These are phyloP conservation scores for Prosopis cineraria DNA, from an alignment of 306 rosid species.

Conservation along the genomic window DNA sequence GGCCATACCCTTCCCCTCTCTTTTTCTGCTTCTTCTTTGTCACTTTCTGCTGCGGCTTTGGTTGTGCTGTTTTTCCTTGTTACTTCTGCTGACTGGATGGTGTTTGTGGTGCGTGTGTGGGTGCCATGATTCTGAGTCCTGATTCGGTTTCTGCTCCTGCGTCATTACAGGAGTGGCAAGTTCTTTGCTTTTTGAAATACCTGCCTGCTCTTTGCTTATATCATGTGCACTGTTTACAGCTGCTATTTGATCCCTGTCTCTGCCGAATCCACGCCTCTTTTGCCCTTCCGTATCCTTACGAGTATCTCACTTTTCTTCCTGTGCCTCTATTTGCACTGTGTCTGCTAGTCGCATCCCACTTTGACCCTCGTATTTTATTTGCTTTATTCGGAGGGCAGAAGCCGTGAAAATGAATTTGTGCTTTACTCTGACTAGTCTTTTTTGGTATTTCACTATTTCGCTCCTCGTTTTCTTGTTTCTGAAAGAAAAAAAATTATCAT, in stretches of 20 bases:
- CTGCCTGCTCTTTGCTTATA: background rate
- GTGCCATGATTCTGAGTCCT: background rate
- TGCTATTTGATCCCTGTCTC: background rate
- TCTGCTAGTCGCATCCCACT: background rate
- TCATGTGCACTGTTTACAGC: slow-evolving; percentile 14
- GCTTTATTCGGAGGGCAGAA: background rate
- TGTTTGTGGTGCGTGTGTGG: no score
- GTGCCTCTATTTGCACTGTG: background rate
- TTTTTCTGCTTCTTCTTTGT: slow-evolving; percentile 28
- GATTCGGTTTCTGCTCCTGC: background rate
- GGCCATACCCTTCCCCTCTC: background rate
- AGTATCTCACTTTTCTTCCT: background rate
- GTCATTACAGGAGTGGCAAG: background rate
- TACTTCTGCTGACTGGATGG: background rate
- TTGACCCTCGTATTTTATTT: background rate
- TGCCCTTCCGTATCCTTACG: background rate
- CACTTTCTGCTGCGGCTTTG: slow-evolving; percentile 34
- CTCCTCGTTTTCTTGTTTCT: background rate
- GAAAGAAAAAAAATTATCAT: background rate
- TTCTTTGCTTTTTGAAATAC: background rate
- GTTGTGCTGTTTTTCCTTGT: background rate
- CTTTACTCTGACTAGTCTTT: background rate
- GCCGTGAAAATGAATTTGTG: background rate
- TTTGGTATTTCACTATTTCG: background rate
- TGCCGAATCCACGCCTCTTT: background rate